Base-by-base conservation (phyloP, 805 yeast genomes). In the Metschnikowia cerradonensis region DNA sequence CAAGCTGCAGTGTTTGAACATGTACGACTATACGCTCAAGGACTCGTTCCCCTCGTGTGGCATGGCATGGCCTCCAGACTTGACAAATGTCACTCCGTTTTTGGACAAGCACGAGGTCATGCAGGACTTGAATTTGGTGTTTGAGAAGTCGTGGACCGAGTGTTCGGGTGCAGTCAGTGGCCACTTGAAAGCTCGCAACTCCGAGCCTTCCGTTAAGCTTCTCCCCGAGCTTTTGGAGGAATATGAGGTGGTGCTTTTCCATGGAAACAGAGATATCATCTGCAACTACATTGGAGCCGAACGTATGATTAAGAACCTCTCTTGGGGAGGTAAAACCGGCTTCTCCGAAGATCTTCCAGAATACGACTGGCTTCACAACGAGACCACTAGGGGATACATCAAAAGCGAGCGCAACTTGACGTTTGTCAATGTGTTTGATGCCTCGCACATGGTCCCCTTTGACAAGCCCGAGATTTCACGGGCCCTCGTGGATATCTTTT, bases 401-500 rank as follows among this genome's bases (percentile, higher is more conserved):
- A 66, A 66, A 52, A 46, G 67, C 17, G 91, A 83, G 44, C 76
- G 88, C 55, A 88, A 89, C 61, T 72, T 92, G 60, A 86, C 96
- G 0, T 86, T 86, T 64, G 82, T 88, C 32, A 81, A 82, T 51
- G 81, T 92, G 1, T 80, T 69, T 64, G 81, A 88, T 58, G 82
- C 96, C 0, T 86, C 96, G 3, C 98, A 94, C 64, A 92, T 94
- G 98, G 94, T 90, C 23, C 96, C 98, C 1, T 84, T 80, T 57
- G 97, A 91, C 64, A 70, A 80, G 47, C 87, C 94, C 1, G 81
- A 76, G 42, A 76, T 79, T 26, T 79, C 91, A 6, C 75, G 90
- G 56, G 89, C 90, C 15, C 67, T 91, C 53, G 69, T 90, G 38
- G 90, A 89, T 60, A 53, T 80, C 20, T 59, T 75, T 37, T 60